phyloP scores from a whole-genome alignment of 192 early-diverging fungal genomes.

The Podila verticillata region DNA sequence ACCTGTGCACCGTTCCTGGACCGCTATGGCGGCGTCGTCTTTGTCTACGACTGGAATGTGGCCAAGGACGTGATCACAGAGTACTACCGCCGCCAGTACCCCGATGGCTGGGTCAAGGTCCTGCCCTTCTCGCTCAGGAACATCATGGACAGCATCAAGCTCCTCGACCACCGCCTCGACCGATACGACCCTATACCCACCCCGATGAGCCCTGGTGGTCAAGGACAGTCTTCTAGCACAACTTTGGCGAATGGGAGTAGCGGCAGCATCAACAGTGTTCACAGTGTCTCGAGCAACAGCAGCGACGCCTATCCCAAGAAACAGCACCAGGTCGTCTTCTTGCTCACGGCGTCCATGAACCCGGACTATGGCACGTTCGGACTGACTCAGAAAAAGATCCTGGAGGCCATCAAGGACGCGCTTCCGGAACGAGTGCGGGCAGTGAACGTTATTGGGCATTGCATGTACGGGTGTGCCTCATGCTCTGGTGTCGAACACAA shows the following conservation, averaged over 20 bases:
- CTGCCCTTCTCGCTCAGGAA: conserved; percentile 49
- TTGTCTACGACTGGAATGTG: conserved; percentile 55
- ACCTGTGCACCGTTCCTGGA: conserved; percentile 50
- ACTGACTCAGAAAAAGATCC: conserved; percentile 28
- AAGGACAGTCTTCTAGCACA: too few relatives aligned
- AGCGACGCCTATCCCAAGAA: conserved; percentile 14
- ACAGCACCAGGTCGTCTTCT: conserved; percentile 42
- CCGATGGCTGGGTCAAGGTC: conserved; percentile 47
- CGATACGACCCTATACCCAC: conserved; percentile 6
- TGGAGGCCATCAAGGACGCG: conserved; percentile 32
- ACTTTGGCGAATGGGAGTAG: too few relatives aligned
- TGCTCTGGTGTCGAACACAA: conserved; percentile 50
- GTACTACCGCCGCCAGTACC: conserved; percentile 49
- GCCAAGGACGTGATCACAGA: conserved; percentile 48
- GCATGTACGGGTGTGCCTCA: conserved; percentile 48
- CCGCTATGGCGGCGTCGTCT: conserved; percentile 48
- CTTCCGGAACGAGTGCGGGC: conserved; percentile 34
- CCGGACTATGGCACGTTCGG: conserved; percentile 40
- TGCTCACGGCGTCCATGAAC: conserved; percentile 51
- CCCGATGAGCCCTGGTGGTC: background rate
- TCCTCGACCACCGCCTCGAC: conserved; percentile 40
- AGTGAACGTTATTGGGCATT: conserved; percentile 46
- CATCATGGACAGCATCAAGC: conserved; percentile 33
- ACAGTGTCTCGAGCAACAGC: conserved; percentile 5
- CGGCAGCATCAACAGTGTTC: conserved; percentile 8